Percentiles rank a stretch among this genome's conserved stretches.
Evolutionary conservation across 331 rosid species (phyloP).

Genomic region (Quercus lobata): DNA sequence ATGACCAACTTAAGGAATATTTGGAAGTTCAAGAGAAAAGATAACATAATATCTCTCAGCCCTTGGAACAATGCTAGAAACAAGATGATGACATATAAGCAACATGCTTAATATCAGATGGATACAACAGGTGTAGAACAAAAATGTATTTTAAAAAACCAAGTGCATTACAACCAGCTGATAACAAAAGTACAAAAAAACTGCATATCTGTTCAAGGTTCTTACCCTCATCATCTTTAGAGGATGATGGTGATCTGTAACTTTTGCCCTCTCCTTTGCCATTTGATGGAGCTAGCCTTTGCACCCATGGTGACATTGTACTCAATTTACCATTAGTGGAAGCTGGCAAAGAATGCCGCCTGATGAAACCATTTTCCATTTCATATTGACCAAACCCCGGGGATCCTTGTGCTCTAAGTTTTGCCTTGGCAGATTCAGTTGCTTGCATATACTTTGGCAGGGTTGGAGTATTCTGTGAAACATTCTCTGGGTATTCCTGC

Average conservation of each 20-base stretch:
- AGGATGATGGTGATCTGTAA: conserved; percentile 56
- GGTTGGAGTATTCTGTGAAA: conserved; percentile 45
- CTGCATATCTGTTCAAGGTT: conserved; percentile 4
- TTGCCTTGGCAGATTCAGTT: conserved; percentile 77
- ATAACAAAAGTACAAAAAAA: neutral
- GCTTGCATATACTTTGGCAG: conserved; percentile 83
- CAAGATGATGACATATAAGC: neutral
- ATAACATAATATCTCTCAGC: neutral
- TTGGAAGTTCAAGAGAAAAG: neutral
- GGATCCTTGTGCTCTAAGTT: conserved; percentile 66
- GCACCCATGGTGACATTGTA: conserved; percentile 59
- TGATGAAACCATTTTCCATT: conserved; percentile 40
- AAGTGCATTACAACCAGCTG: conserved; percentile 1
- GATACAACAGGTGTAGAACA: neutral
- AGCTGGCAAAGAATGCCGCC: conserved; percentile 70
- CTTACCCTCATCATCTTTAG: conserved; percentile 62
- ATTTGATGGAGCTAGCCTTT: conserved; percentile 30
- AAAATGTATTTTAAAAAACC: neutral
- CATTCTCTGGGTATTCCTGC: conserved; percentile 53
- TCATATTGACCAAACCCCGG: conserved; percentile 47
- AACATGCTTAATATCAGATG: neutral
- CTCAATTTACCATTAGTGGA: conserved; percentile 53
- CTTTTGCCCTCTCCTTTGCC: conserved; percentile 42
- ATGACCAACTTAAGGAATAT: neutral
- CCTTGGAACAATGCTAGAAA: no score